Evolutionary conservation across 2,329 filamentous ascomycete genomes (phyloP).

Genomic region (Bipolaris sorokiniana): DNA sequence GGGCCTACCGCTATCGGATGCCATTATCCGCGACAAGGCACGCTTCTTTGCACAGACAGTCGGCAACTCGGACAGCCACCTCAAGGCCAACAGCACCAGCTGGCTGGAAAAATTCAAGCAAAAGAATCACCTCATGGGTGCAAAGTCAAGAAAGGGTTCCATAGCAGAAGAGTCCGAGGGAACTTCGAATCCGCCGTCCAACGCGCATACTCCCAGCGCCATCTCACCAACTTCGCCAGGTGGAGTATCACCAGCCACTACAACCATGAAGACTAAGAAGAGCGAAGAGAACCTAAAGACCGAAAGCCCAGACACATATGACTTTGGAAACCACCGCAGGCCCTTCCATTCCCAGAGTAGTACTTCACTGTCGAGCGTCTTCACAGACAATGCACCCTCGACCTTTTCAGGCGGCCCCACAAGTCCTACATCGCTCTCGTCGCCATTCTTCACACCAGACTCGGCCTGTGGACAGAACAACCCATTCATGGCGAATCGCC

Average conservation of each 20-base stretch:
- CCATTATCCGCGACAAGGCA: conserved; percentile 84
- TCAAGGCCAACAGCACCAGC: conserved; percentile 72
- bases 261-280: conserved; percentile 66
- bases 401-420: conserved; percentile 72
- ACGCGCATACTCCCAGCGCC: conserved; percentile 66
- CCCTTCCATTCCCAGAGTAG: conserved; percentile 70
- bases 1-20: conserved; percentile 75
- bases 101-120: conserved; percentile 98
- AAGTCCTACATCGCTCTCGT: conserved; percentile 75
- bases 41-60: conserved; percentile 78
- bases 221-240: conserved; percentile 77
- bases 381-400: conserved; percentile 69
- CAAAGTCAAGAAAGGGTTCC: conserved; percentile 62
- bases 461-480: conserved; percentile 62
- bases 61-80: conserved; percentile 71
- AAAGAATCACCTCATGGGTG: conserved; percentile 71
- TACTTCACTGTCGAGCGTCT: conserved; percentile 70
- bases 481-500: conserved; percentile 66
- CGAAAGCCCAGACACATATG: conserved; percentile 63
- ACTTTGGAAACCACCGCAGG: conserved; percentile 66
- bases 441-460: conserved; percentile 80
- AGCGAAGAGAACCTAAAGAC: conserved; percentile 71
- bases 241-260: conserved; percentile 70
- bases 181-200: conserved; percentile 62
- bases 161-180: conserved; percentile 71